phyloP scores from a whole-genome alignment of 1,139 yeast species.

The Geotrichum macrosporum region DNA sequence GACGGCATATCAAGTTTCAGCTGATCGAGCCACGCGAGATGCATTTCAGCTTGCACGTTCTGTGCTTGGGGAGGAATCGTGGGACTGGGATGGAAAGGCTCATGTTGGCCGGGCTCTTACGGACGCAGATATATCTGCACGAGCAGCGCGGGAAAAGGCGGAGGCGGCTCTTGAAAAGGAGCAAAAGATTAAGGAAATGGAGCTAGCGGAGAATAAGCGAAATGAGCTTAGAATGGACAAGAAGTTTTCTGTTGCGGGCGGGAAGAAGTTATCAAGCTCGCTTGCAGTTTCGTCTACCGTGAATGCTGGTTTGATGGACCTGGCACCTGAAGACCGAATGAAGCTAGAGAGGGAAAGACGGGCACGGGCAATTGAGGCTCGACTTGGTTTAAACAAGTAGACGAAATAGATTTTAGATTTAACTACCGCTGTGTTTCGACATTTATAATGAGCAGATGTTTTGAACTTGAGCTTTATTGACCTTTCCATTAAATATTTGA shows the following conservation, averaged over 20 bases:
- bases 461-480: too few relatives aligned
- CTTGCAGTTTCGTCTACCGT: slow-evolving; percentile 23
- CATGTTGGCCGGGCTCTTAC: slow-evolving; percentile 64
- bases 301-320: slow-evolving; percentile 28
- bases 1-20: slow-evolving; percentile 58
- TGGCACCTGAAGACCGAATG: slow-evolving; percentile 37
- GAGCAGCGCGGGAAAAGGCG: slow-evolving; percentile 42
- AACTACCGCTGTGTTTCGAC: too few relatives aligned
- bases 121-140: slow-evolving; percentile 55
- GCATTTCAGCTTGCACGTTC: slow-evolving; percentile 68
- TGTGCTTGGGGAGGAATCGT: slow-evolving; percentile 60
- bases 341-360: slow-evolving; percentile 79
- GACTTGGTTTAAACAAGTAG: slow-evolving; percentile 45
- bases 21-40: slow-evolving; percentile 44
- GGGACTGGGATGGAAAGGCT: slow-evolving; percentile 64
- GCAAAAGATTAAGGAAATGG: slow-evolving; percentile 39
- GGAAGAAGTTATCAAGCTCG: slow-evolving; percentile 34
- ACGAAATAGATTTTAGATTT: too few relatives aligned
- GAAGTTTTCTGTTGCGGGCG: slow-evolving; percentile 22
- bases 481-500: too few relatives aligned
- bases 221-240: slow-evolving; percentile 23
- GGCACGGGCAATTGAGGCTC: slow-evolving; percentile 94
- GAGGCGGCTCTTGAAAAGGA: slow-evolving; percentile 37
- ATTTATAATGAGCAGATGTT: too few relatives aligned
- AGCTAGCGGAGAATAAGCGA: slow-evolving; percentile 31